Evolutionary conservation across 768 basidiomycete species (phyloP).

Genomic region (Cyclocybe aegerita): DNA sequence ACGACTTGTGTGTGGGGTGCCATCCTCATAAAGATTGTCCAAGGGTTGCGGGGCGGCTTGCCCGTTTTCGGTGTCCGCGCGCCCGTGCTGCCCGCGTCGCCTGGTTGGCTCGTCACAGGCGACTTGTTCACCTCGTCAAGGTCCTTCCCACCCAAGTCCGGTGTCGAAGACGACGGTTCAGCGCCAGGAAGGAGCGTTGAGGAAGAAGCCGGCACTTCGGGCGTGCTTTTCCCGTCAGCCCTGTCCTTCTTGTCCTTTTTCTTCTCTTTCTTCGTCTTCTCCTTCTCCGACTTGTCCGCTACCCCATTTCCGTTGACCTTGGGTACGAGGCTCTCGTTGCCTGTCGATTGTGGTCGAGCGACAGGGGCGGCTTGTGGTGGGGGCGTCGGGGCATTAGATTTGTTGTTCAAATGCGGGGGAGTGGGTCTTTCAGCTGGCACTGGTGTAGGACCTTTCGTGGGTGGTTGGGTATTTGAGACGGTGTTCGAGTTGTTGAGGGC

Average conservation of each 20-base stretch:
- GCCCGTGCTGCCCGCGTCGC: conserved; percentile 48
- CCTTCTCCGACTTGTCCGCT: conserved; percentile 53
- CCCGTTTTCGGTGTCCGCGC: conserved; percentile 70
- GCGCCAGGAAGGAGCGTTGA: conserved; percentile 29
- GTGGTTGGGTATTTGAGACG: conserved; percentile 32
- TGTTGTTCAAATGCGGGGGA: conserved; percentile 32
- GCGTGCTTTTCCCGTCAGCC: conserved; percentile 27
- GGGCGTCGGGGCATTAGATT: conserved; percentile 35
- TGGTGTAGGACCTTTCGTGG: conserved; percentile 37
- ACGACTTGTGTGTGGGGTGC: conserved; percentile 40
- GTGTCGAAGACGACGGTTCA: conserved; percentile 21
- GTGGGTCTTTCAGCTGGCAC: conserved; percentile 26
- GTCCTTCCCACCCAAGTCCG: conserved; percentile 19
- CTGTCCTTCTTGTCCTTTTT: conserved; percentile 40
- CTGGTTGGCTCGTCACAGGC: conserved; percentile 35
- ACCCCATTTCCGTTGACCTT: conserved; percentile 40
- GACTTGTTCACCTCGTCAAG: conserved; percentile 47
- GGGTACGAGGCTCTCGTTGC: conserved; percentile 33
- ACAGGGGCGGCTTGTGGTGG: conserved; percentile 27
- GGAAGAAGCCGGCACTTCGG: conserved; percentile 23
- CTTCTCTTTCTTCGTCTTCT: conserved; percentile 61
- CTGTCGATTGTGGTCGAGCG: conserved; percentile 20
- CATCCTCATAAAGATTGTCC: conserved; percentile 84
- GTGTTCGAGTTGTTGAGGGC: conserved; percentile 28
- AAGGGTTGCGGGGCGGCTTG: conserved; percentile 68